phyloP scores from a whole-genome alignment of 2,329 filamentous ascomycete species.

The Madurella mycetomatis region DNA sequence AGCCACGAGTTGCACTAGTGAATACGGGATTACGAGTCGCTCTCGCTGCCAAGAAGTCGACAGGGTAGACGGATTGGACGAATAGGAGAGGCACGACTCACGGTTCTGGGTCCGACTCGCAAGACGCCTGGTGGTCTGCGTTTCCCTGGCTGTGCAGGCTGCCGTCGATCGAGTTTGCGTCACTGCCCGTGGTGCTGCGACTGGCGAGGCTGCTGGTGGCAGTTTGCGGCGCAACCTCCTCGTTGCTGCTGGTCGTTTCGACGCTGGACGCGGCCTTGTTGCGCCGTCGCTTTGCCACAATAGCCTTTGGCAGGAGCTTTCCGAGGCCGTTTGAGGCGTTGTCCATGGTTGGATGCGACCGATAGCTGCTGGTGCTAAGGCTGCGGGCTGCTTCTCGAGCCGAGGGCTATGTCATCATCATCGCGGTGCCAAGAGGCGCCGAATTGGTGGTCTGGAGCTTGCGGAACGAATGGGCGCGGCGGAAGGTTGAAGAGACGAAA shows the following conservation, averaged over 20 bases:
- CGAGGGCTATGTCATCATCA: constrained; percentile 7
- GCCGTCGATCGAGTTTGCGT: constrained; percentile 22
- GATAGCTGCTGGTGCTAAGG: background rate
- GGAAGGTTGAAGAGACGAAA: too few species aligned
- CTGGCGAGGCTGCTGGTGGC: constrained; percentile 31
- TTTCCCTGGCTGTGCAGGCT: constrained; percentile 2
- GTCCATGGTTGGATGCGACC: constrained; percentile 19
- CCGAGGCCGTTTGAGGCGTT: constrained; percentile 35
- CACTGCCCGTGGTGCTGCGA: constrained; percentile 38
- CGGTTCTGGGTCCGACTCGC: constrained; percentile 46
- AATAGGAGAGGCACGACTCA: constrained; percentile 34
- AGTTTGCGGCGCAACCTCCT: constrained; percentile 24
- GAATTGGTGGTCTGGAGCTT: too few species aligned
- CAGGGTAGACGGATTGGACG: constrained; percentile 12
- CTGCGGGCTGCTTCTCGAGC: background rate
- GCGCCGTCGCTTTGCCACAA: constrained; percentile 46
- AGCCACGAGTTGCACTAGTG: background rate
- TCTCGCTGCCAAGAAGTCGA: constrained; percentile 15
- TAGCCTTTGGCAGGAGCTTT: constrained; percentile 51
- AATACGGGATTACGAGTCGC: constrained; percentile 7
- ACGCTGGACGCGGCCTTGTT: constrained; percentile 45
- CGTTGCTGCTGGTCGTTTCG: constrained; percentile 28
- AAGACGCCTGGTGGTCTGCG: constrained; percentile 5
- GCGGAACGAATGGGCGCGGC: too few species aligned
- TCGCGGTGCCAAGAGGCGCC: constrained; percentile 1